phyloP scores from a whole-genome alignment of 805 yeast genomes.

The Wickerhamiella vanderwaltii region DNA sequence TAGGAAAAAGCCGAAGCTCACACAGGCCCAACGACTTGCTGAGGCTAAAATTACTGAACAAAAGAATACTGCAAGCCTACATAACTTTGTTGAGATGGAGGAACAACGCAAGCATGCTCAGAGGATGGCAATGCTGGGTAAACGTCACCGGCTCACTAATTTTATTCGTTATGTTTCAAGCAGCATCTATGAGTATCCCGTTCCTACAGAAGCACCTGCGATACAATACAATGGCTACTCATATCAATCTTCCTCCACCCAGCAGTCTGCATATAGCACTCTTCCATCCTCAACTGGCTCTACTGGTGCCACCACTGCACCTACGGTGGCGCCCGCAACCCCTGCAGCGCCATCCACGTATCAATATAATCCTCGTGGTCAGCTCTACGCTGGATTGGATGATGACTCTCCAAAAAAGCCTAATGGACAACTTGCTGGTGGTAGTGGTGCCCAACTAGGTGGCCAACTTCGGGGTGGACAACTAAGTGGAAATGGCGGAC shows the following conservation, averaged over 20 bases:
- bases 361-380: conserved; percentile 10
- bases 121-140: conserved; percentile 56
- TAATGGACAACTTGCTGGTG: not conserved
- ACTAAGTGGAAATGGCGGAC: conserved; percentile 3
- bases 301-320: not conserved
- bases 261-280: not conserved
- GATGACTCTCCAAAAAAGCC: conserved; percentile 13
- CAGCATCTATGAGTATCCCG: conserved; percentile 9
- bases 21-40: conserved; percentile 61
- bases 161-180: conserved; percentile 35
- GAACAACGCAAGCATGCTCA: conserved; percentile 65
- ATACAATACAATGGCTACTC: not conserved
- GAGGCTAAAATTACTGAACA: conserved; percentile 83
- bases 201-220: conserved; percentile 12
- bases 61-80: conserved; percentile 58
- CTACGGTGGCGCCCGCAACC: not conserved
- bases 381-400: conserved; percentile 13
- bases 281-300: not conserved
- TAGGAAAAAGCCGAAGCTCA: conserved; percentile 30
- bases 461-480: conserved; percentile 10
- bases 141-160: conserved; percentile 47
- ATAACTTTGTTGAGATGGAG: conserved; percentile 75
- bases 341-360: not conserved
- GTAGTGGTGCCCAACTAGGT: conserved; percentile 1
- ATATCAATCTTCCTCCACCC: not conserved